Evolutionary conservation across 495 filamentous ascomycete genomes (phyloP), one percentile per base, ranked within the genome.

Genomic region (Penicillium riverlandense): DNA sequence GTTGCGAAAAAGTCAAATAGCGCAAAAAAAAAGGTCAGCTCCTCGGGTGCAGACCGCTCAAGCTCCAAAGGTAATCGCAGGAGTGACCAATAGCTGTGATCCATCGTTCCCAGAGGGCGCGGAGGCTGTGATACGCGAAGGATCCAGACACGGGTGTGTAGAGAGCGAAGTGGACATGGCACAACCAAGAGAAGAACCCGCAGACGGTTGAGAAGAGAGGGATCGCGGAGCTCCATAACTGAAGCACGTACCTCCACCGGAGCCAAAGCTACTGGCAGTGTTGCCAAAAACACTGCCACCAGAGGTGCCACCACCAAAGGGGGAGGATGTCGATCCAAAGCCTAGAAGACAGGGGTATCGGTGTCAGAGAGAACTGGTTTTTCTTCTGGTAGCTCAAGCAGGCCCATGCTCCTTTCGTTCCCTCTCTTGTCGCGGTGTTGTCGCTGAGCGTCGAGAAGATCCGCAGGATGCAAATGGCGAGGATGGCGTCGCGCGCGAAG

Each of bases 161-260:
- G 22, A 22, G 22, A 22, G 22, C 22, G 22, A 22, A 22, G 22
- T 45, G 35, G 29, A 37, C 38, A 4, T 11, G 29, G 35, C 28
- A 32, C 35, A 28, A 42, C 14, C 35, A 30, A 22, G 22, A 35
- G 14, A 33, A 38, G 27, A 40, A 16, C 12, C 16, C 35, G 11
- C 29, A 33, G 36, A n/a, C 22, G 37, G 8, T 11, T 38, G 28
- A 35, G 50, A 53, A 54, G 52, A 61, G 42, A 51, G 57, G 53
- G 50, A 58, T 58, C 56, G 59, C 65, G 45, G 57, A 55, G 54
- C 57, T 57, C 60, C 56, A 43, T 45, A 32, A 37, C 54, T 58
- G 59, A 58, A 22, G 56, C 66, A 77, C 67, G 67, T 79, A 71
- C 69, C 74, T 72, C 72, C 72, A 59, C 73, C 71, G 55, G 69